These are phyloP conservation scores for Clausena lansium DNA, from an alignment of 345 rosid species.

Conservation along the genomic window DNA sequence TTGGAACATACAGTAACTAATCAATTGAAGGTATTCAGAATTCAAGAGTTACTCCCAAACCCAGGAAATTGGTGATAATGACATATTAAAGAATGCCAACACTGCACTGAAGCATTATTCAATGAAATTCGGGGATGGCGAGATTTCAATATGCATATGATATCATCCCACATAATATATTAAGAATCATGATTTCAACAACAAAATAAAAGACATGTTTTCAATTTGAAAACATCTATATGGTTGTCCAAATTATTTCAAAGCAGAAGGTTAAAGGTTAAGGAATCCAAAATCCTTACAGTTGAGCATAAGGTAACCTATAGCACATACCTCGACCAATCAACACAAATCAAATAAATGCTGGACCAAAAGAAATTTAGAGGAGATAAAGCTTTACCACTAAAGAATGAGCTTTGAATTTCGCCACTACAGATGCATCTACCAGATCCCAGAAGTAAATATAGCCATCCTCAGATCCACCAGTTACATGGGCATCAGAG, in stretches of 20 bases:
- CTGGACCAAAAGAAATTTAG: neutral
- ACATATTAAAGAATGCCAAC: neutral
- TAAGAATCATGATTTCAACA: conserved; percentile 1
- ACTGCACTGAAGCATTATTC: neutral
- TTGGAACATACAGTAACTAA: neutral
- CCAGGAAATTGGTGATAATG: neutral
- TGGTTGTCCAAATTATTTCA: neutral
- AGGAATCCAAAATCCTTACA: neutral
- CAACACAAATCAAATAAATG: neutral
- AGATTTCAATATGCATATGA: neutral
- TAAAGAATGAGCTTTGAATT: conserved; percentile 74
- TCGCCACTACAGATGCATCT: conserved; percentile 75
- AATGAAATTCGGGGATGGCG: neutral
- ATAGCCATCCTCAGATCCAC: conserved; percentile 96
- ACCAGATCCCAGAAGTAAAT: conserved; percentile 97
- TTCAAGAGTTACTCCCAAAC: neutral
- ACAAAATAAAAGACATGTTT: neutral
- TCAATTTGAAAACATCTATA: neutral
- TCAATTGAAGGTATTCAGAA: neutral
- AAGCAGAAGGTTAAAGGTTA: neutral
- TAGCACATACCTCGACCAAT: neutral
- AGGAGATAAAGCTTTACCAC: conserved; percentile 54
- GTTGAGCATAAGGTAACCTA: neutral
- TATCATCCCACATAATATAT: neutral
- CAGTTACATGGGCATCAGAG: conserved; percentile 75